A percentile compares a stretch with the other conserved stretches of the same genome.
These are phyloP conservation scores for Bassia scoparia DNA, from an alignment of 148 eudicot genomes.

Conservation along the genomic window DNA sequence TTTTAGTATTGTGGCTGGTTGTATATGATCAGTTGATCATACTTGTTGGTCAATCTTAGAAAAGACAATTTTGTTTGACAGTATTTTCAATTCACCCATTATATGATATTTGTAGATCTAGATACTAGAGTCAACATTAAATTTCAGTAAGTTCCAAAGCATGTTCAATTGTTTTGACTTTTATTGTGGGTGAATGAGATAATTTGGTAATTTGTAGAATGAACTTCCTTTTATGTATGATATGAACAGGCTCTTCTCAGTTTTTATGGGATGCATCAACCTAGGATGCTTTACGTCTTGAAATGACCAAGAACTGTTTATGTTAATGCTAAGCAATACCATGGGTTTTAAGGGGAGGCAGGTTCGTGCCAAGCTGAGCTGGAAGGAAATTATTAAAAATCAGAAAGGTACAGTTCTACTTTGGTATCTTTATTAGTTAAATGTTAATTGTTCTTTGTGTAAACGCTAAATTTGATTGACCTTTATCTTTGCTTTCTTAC, in stretches of 20 bases:
- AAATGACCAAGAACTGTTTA: slow-evolving; percentile 88
- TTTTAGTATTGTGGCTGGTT: too few relatives aligned
- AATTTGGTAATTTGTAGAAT: not conserved
- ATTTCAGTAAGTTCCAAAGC: too few relatives aligned
- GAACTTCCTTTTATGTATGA: not conserved
- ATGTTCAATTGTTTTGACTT: too few relatives aligned
- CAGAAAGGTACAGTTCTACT: slow-evolving; percentile 54
- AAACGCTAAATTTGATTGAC: not conserved
- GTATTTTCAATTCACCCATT: too few relatives aligned
- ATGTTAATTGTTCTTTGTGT: not conserved
- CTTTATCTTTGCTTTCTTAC: not conserved
- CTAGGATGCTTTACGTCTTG: slow-evolving; percentile 82
- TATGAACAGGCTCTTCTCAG: slow-evolving; percentile 60
- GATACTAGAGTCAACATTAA: too few relatives aligned
- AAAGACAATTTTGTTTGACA: too few relatives aligned
- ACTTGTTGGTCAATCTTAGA: too few relatives aligned
- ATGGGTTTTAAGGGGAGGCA: slow-evolving; percentile 86
- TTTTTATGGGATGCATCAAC: slow-evolving; percentile 63
- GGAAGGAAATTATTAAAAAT: slow-evolving; percentile 76
- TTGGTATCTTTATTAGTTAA: not conserved
- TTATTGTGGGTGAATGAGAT: not conserved
- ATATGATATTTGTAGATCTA: too few relatives aligned
- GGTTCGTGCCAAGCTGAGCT: slow-evolving; percentile 95
- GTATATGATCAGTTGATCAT: too few relatives aligned
- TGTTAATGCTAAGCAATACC: slow-evolving; percentile 95